Evolutionary conservation across 768 basidiomycete genomes (phyloP).

Genomic region (Suillus fuscotomentosus): DNA sequence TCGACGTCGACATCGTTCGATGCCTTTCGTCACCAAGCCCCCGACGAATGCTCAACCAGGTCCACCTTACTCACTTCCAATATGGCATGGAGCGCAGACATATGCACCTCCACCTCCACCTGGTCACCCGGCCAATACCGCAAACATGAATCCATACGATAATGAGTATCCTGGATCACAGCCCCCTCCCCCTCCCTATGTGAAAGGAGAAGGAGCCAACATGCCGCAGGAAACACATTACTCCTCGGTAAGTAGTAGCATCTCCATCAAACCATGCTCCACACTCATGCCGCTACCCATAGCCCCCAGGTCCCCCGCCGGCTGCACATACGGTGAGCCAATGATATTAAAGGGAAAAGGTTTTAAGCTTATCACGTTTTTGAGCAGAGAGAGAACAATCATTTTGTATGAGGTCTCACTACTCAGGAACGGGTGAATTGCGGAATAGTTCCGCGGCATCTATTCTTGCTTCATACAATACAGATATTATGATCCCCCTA

Average conservation of each 20-base stretch:
- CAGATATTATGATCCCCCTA: not conserved
- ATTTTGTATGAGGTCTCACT: constrained; percentile 1
- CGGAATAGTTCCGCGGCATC: not conserved
- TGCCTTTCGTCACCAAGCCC: not conserved
- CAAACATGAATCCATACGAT: not conserved
- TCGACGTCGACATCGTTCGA: constrained; percentile 8
- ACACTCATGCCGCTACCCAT: constrained; percentile 2
- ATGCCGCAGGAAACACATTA: not conserved
- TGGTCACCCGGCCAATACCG: not conserved
- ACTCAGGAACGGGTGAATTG: not conserved
- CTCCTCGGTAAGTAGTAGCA: constrained; percentile 18
- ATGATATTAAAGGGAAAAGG: not conserved
- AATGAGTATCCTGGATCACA: not conserved
- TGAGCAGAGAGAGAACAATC: not conserved
- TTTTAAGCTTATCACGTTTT: not conserved
- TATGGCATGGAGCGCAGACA: constrained; percentile 11
- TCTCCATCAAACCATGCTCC: not conserved
- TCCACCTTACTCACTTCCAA: constrained; percentile 1
- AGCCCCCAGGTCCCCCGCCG: constrained; percentile 6
- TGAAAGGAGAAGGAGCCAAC: not conserved
- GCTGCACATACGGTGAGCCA: constrained; percentile 8
- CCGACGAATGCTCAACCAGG: not conserved
- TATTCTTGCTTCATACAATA: not conserved
- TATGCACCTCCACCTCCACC: constrained; percentile 6
- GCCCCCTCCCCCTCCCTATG: constrained; percentile 8